Evolutionary conservation across 2,329 filamentous ascomycete species (phyloP), one percentile per base, ranked within the genome.

Genomic region (Epichloe sp.): DNA sequence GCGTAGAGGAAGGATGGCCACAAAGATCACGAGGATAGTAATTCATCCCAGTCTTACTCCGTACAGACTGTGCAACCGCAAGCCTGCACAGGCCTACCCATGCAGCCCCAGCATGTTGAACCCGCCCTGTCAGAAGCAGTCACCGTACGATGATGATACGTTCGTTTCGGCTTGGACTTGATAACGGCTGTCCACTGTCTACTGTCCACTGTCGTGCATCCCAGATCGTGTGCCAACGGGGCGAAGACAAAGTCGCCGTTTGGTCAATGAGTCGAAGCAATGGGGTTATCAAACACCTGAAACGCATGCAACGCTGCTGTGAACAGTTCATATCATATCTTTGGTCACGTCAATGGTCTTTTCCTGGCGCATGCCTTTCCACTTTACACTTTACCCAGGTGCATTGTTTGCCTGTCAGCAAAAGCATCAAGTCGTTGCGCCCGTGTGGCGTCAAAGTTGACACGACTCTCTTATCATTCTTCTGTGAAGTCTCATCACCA

Each of bases 21-120:
- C 38, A 19, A 44, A 37, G 48, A 49, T 49, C 48, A 49, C 48
- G 48, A 44, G 48, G 48, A 17, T 34, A 31, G 40, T 11, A 44
- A 14, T 23, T 19, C 11, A 36, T 38, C 40, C 41, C 17, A 44
- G 40, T 31, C 34, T 21, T 44, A 31, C 26, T 31, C 26, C 8
- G 26, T 31, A 40, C 48, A 49, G 47, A 48, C 34, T 48, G 47
- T 48, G 38, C 47, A 36, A 48, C 47, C 37, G 17, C 15, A 48
- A 23, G n/a, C 37, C 19, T 40, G 36, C 45, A 23, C 2, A 21
- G 12, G 26, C 47, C n/a, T 48, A 23, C 26, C 10, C 17, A 41
- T 48, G 47, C 38, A 42, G 26, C n/a, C 10, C 37, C 47, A 21
- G 15, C 35, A 23, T 26, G 7, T n/a, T 21, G 36, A 47, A 10